Evolutionary conservation across 2,329 filamentous ascomycete species (phyloP), one percentile per base, ranked within the genome.

Genomic region (Samsoniella hepiali): DNA sequence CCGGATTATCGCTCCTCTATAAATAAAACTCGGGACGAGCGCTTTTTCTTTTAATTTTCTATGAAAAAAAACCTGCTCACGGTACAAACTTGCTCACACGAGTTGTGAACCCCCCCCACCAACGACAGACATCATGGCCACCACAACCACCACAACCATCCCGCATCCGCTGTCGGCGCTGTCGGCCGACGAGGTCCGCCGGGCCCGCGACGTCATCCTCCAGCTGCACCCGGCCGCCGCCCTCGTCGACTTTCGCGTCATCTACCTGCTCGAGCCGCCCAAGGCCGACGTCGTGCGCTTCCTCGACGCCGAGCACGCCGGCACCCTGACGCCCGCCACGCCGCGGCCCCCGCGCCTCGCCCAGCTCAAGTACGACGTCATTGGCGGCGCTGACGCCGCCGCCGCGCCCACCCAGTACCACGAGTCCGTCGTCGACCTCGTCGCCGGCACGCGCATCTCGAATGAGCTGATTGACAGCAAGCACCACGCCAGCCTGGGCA

Each of bases 231-330:
- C 72, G 2, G 71, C 69, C 3, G 64, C 72, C 0, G 65, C 71
- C 0, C 65, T 77, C 7, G 74, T 77, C 6, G 74, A 78, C 62
- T 86, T 85, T 67, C 77, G 82, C 10, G 77, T 79, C 38, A 80
- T 83, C 59, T 82, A 79, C 1, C 73, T 85, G 3, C 72, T 72
- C 11, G 82, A 86, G 67, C 83, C 83, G 0, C 73, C 75, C 0
- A 86, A 86, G 69, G 67, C 70, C 4, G 74, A 79, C 11, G 75
- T 85, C 67, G 65, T 80, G 1, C 67, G 64, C 0, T 85, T 79
- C 54, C 72, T 86, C 0, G 78, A 82, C n/a, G 70, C 72, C 53
- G 60, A 84, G 64, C 77, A 79, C 63, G 69, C 70, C 3, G 72
- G 71, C 0, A 62, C 70, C 5, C 58, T 76, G 29, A 70, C 75